These are phyloP conservation scores for Solanum paucissectum DNA, from an alignment of 257 asterid genomes.

Conservation along the genomic window DNA sequence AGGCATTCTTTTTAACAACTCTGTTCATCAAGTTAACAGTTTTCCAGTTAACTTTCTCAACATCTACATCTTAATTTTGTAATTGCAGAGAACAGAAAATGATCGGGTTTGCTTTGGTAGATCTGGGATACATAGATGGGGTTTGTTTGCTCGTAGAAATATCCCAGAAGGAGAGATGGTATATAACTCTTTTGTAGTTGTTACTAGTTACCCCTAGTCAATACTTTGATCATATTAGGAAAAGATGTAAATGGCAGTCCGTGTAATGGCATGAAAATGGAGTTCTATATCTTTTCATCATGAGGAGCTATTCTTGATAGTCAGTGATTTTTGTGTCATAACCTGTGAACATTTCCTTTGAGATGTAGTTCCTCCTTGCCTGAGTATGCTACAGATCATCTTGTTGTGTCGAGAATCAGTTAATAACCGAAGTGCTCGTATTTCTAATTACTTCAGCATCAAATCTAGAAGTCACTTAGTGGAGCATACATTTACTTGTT, in stretches of 20 bases:
- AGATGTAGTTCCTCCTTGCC: neutral
- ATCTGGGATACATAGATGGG: conserved; percentile 98
- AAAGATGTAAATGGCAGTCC: neutral
- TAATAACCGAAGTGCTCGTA: neutral
- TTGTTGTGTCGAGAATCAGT: neutral
- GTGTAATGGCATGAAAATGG: neutral
- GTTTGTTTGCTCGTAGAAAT: conserved; percentile 83
- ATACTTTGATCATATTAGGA: neutral
- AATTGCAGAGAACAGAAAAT: conserved; percentile 76
- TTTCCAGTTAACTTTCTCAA: neutral
- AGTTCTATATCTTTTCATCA: neutral
- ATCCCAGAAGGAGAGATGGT: conserved; percentile 98
- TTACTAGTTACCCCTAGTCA: neutral
- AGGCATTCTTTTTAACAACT: conserved; percentile 36
- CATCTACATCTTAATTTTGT: neutral
- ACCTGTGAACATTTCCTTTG: neutral
- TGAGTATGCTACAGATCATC: neutral
- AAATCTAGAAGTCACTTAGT: neutral
- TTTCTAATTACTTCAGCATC: neutral
- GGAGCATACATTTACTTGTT: conserved; percentile 7
- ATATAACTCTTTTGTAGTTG: conserved; percentile 1
- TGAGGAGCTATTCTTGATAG: neutral
- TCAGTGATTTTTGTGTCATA: neutral
- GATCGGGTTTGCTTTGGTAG: conserved; percentile 94
- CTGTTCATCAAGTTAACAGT: neutral